phyloP scores from a whole-genome alignment of 768 basidiomycete genomes.

The Lentinula aciculospora region DNA sequence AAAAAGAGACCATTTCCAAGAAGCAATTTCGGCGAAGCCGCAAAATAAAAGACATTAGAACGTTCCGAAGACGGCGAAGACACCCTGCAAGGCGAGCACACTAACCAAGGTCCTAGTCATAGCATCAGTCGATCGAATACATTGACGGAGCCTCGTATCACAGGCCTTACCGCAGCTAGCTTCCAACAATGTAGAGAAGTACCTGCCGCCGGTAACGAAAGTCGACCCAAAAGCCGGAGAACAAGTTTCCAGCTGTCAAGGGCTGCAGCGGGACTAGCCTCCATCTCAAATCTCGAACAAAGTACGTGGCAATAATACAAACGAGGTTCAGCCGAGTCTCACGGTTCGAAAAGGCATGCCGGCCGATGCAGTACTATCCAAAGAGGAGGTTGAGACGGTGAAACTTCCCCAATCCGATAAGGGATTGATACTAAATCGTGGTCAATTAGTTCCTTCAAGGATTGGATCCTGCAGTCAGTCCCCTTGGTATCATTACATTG shows the following conservation, averaged over 20 bases:
- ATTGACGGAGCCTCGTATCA: not conserved
- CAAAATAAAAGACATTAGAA: conserved; percentile 22
- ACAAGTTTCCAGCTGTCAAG: conserved; percentile 36
- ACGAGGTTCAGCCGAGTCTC: not conserved
- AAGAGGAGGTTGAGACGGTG: conserved; percentile 72
- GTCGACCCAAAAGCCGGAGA: conserved; percentile 21
- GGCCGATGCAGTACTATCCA: conserved; percentile 77
- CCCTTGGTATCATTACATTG: conserved; percentile 87
- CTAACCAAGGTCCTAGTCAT: conserved; percentile 15
- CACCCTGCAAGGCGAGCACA: conserved; percentile 19
- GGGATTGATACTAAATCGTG: conserved; percentile 2
- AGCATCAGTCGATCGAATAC: conserved; percentile 1
- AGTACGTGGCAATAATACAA: conserved; percentile 20
- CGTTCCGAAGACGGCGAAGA: conserved; percentile 23
- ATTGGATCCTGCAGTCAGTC: conserved; percentile 77
- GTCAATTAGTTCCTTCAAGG: conserved; percentile 66
- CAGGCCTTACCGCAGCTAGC: not conserved
- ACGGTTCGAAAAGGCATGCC: conserved; percentile 43
- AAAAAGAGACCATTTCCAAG: conserved; percentile 18
- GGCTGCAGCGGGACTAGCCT: conserved; percentile 34
- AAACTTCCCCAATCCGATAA: conserved; percentile 12
- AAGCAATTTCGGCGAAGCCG: conserved; percentile 18
- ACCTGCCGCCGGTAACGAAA: conserved; percentile 1
- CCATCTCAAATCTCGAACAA: conserved; percentile 59
- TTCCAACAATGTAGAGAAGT: not conserved